Conservation (phyloP, 2,329 filamentous ascomycete genomes). For the Trichoderma polysporum region DNA sequence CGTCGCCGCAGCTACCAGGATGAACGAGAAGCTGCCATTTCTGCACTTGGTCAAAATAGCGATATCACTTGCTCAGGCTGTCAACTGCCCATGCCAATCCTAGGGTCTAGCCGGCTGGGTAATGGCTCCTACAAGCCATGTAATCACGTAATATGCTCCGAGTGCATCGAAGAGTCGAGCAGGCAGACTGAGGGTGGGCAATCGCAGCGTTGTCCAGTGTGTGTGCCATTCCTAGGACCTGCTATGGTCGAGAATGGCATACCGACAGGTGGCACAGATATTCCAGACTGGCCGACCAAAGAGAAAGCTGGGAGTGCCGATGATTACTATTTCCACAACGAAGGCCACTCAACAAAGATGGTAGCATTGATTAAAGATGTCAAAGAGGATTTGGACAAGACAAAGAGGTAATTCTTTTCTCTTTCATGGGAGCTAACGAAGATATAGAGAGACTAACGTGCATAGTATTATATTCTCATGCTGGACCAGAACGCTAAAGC, state of each 20-base stretch:
- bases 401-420: background rate
- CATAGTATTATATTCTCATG: conserved; percentile 47
- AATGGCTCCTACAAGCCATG: conserved; percentile 30
- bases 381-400: conserved; percentile 16
- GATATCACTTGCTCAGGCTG: conserved; percentile 33
- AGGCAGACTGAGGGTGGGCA: conserved; percentile 23
- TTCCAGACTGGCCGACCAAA: background rate
- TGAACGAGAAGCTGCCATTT: conserved; percentile 32
- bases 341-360: conserved; percentile 38
- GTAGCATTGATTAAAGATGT: conserved; percentile 33
- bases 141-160: conserved; percentile 34
- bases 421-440: conserved; percentile 20
- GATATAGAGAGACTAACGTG: background rate
- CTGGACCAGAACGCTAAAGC: conserved; percentile 44
- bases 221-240: background rate
- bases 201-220: background rate
- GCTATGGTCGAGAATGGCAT: background rate
- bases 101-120: background rate
- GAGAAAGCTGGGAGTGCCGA: background rate
- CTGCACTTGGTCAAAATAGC: conserved; percentile 25
- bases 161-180: conserved; percentile 27
- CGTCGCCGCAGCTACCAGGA: conserved; percentile 25
- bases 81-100: conserved; percentile 31
- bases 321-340: conserved; percentile 30
- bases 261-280: background rate